Evolutionary conservation across 805 yeast species (phyloP).

Genomic region (Starmera amethionina): DNA sequence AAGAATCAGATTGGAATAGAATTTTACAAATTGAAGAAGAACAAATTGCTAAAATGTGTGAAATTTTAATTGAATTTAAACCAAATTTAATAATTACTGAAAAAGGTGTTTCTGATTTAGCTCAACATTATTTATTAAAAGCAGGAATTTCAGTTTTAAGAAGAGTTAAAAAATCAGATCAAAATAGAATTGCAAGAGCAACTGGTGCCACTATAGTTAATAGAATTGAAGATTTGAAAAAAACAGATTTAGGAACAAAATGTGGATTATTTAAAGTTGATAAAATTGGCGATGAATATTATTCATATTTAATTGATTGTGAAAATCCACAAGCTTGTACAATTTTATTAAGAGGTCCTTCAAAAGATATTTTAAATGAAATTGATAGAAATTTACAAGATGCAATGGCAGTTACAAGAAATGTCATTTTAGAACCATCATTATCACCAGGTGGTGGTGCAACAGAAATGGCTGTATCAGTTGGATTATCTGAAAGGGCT

Average conservation of each 20-base stretch:
- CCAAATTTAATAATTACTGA: conserved; percentile 96
- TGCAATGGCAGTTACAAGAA: conserved; percentile 96
- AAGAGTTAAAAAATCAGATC: conserved; percentile 91
- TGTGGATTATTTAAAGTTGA: conserved; percentile 93
- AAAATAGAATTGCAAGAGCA: conserved; percentile 92
- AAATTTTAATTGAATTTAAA: conserved; percentile 69
- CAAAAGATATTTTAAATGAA: conserved; percentile 93
- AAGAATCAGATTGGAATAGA: conserved; percentile 94
- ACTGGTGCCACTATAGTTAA: conserved; percentile 97
- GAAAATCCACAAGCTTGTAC: conserved; percentile 89
- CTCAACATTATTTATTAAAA: conserved; percentile 90
- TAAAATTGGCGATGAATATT: conserved; percentile 95
- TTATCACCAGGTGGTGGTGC: conserved; percentile 99
- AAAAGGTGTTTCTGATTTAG: conserved; percentile 96
- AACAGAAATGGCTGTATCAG: conserved; percentile 96
- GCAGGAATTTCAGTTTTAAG: conserved; percentile 90
- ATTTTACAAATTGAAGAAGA: conserved; percentile 95
- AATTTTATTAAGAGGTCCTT: conserved; percentile 86
- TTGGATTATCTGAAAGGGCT: conserved; percentile 79
- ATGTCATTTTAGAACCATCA: conserved; percentile 89
- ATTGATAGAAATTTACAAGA: conserved; percentile 95
- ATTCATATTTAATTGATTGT: conserved; percentile 75
- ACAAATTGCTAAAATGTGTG: conserved; percentile 84
- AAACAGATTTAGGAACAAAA: conserved; percentile 75
- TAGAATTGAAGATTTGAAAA: conserved; percentile 89